These are phyloP conservation scores for Phytophthora europaea DNA, from an alignment of 352 stramenopile genomes.

Conservation along the genomic window DNA sequence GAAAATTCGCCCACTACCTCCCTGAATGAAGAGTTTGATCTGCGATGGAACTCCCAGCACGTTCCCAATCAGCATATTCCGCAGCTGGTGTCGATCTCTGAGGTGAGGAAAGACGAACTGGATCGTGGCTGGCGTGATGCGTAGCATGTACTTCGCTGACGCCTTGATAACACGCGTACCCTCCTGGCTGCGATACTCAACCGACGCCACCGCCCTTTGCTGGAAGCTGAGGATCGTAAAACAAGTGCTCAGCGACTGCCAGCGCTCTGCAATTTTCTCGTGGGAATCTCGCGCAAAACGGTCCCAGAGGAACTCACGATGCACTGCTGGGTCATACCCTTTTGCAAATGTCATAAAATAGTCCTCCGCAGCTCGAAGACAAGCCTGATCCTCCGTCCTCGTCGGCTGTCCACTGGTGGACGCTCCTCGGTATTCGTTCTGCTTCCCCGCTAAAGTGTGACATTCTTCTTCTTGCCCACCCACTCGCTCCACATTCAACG, in stretches of 20 bases:
- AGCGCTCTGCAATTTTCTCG: not conserved
- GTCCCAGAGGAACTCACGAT: not conserved
- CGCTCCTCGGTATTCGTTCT: not conserved
- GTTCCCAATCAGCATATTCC: not conserved
- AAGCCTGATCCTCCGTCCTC: not conserved
- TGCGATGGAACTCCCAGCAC: slow-evolving; percentile 2
- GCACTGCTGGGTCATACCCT: not conserved
- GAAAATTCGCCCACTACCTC: not conserved
- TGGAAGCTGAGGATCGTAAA: not conserved
- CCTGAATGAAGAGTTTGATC: not conserved
- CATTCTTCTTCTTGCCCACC: not conserved
- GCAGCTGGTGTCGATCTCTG: not conserved
- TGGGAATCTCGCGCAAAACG: not conserved
- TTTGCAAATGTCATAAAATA: not conserved
- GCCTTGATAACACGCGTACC: not conserved
- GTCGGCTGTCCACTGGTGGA: not conserved
- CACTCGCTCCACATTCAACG: not conserved
- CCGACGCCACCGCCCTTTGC: not conserved
- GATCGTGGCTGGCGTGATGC: not conserved
- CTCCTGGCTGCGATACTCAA: not conserved
- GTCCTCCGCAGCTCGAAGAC: not conserved
- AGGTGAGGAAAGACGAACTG: not conserved
- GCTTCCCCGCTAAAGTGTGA: not conserved
- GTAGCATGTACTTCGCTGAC: not conserved
- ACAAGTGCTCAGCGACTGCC: not conserved